Evolutionary conservation across 2,329 filamentous ascomycete species (phyloP).

Genomic region (Colletotrichum limetticola): DNA sequence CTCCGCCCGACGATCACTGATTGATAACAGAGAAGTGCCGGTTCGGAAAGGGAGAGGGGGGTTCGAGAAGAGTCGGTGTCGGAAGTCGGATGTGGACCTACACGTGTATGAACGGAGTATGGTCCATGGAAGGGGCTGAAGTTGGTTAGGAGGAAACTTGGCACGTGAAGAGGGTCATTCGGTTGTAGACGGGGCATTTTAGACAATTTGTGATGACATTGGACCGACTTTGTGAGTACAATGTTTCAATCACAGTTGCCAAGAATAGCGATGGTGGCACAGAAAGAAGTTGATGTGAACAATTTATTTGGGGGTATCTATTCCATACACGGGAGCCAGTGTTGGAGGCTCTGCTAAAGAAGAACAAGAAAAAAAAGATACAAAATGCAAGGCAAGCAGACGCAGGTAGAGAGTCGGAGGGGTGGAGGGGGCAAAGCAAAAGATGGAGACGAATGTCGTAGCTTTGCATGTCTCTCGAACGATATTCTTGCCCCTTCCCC

Average conservation of each 20-base stretch:
- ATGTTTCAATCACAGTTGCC: background rate
- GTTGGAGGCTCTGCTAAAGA: slow-evolving; percentile 1
- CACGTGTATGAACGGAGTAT: background rate
- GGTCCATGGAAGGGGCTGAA: background rate
- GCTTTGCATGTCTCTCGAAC: slow-evolving; percentile 5
- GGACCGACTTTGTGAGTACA: background rate
- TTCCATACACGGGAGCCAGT: background rate
- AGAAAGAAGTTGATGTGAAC: background rate
- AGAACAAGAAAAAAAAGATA: background rate
- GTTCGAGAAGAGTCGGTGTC: slow-evolving; percentile 26
- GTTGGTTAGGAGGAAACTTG: background rate
- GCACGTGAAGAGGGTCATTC: background rate
- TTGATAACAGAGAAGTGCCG: background rate
- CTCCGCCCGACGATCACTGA: background rate
- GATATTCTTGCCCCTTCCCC: background rate
- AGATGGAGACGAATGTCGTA: background rate
- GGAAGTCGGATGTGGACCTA: background rate
- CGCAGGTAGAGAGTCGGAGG: background rate
- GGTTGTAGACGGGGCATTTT: background rate
- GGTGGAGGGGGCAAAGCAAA: background rate
- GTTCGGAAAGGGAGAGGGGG: background rate
- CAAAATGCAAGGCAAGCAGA: background rate
- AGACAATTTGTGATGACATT: background rate
- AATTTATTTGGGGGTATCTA: slow-evolving; percentile 25
- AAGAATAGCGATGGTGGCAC: background rate